These are phyloP conservation scores for Thalassiosira delicatula DNA, from an alignment of 352 stramenopile species.

Conservation along the genomic window DNA sequence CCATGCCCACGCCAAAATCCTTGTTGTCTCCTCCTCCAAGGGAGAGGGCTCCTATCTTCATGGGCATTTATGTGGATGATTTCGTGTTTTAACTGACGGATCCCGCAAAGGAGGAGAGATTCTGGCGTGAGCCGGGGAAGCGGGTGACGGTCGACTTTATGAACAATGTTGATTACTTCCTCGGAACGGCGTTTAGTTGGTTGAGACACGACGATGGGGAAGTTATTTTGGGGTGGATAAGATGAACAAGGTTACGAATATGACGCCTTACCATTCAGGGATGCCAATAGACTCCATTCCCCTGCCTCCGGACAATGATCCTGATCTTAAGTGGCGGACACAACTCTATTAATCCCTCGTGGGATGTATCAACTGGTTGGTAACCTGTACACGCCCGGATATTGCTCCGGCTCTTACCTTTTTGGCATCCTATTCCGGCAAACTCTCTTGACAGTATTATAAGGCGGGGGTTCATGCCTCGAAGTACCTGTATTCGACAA, in stretches of 20 bases:
- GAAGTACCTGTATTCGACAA: conserved; percentile 3
- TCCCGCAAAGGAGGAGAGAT: not conserved
- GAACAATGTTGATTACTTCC: conserved; percentile 11
- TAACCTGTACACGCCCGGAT: conserved; percentile 3
- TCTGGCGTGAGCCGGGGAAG: not conserved
- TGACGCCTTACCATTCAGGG: conserved; percentile 20
- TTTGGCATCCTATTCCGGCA: conserved; percentile 2
- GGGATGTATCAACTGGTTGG: conserved; percentile 13
- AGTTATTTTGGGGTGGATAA: not conserved
- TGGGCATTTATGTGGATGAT: no score
- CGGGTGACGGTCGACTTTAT: conserved; percentile 14
- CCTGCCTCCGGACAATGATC: not conserved
- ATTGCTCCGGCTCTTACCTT: conserved; percentile 3
- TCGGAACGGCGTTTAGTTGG: conserved; percentile 15
- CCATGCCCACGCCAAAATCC: no score
- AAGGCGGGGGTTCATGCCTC: not conserved
- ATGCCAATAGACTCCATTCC: conserved; percentile 36
- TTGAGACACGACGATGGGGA: not conserved
- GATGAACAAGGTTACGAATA: not conserved
- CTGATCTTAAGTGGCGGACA: not conserved
- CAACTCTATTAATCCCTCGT: not conserved
- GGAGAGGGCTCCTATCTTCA: no score
- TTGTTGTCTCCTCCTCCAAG: no score
- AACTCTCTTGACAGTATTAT: not conserved
- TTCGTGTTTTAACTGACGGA: not conserved